These are phyloP conservation scores for Coemansia sp. DNA, from an alignment of 192 early-diverging fungal genomes.

Conservation along the genomic window DNA sequence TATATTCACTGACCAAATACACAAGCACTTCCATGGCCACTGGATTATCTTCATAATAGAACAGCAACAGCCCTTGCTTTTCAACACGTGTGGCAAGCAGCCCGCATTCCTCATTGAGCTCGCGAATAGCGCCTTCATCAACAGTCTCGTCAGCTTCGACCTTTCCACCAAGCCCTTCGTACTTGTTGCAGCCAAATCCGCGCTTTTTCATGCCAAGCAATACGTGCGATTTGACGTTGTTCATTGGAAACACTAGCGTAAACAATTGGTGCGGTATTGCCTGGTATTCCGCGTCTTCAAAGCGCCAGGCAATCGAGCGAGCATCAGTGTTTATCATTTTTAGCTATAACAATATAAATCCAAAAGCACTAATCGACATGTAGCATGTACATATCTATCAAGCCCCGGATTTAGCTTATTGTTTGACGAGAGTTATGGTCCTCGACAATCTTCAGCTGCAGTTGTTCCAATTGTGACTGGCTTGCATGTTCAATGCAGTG, in stretches of 20 bases:
- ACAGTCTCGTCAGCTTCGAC: constrained; percentile 68
- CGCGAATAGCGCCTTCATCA: constrained; percentile 61
- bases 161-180: constrained; percentile 81
- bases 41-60: constrained; percentile 67
- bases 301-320: constrained; percentile 33
- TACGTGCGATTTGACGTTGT: constrained; percentile 28
- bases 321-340: neutral
- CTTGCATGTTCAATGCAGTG: constrained; percentile 17
- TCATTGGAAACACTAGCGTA: constrained; percentile 46
- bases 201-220: constrained; percentile 81
- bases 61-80: constrained; percentile 60
- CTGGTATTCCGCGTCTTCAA: constrained; percentile 30
- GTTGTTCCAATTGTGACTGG: neutral
- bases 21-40: constrained; percentile 68
- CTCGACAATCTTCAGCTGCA: neutral
- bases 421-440: constrained; percentile 8
- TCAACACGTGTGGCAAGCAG: constrained; percentile 46
- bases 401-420: neutral
- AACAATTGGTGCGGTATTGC: constrained; percentile 32
- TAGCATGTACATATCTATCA: too few species aligned
- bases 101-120: constrained; percentile 63
- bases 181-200: constrained; percentile 67
- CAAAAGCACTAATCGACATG: neutral
- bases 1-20: constrained; percentile 48
- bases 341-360: neutral